Evolutionary conservation across 2,329 filamentous ascomycete genomes (phyloP), one percentile per base, ranked within the genome.

Genomic region (Fusarium subtropicale): DNA sequence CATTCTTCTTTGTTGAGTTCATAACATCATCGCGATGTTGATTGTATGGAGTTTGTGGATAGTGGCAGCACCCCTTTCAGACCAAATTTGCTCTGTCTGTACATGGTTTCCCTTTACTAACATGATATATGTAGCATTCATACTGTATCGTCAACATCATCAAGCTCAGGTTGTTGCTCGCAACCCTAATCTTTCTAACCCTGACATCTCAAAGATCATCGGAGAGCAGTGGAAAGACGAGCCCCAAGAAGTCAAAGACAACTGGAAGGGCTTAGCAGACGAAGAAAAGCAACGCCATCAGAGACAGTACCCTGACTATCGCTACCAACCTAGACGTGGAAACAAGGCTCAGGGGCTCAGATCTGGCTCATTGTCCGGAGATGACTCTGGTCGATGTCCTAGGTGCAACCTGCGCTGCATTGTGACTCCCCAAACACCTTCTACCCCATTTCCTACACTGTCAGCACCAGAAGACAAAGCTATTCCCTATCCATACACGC

Each of bases 181-280:
- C 72, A 88, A 97, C 75, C 95, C 94, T n/a, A 92, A 93, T 45
- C 88, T 97, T 69, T 90, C 94, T 46, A 98, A 98, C 80, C 95
- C 95, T 5, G 93, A 97, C 54, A 97, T 98, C 74, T 97, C 95
- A 70, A 97, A 97, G 81, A 97, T 98, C 74, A 97, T 98, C 72
- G 95, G 95, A 54, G 89, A 93, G 78, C 91, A 94, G 87, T 99
- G 96, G 96, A 90, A 91, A 75, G 87, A 89, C 58, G 90, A 97
- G 76, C 81, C 89, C 6, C 86, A 91, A 26, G 88, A 92, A 55
- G 86, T 90, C 60, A 97, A 97, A 81, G 88, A 90, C 68, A 87
- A 90, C 78, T 99, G 96, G 96, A 97, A 96, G 79, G 86, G 87
- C 64, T 87, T 97, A 59, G 96, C 96, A 64, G 93, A 97, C 81